phyloP scores from a whole-genome alignment of 2,329 filamentous ascomycete genomes.

The Aspergillus ruber region DNA sequence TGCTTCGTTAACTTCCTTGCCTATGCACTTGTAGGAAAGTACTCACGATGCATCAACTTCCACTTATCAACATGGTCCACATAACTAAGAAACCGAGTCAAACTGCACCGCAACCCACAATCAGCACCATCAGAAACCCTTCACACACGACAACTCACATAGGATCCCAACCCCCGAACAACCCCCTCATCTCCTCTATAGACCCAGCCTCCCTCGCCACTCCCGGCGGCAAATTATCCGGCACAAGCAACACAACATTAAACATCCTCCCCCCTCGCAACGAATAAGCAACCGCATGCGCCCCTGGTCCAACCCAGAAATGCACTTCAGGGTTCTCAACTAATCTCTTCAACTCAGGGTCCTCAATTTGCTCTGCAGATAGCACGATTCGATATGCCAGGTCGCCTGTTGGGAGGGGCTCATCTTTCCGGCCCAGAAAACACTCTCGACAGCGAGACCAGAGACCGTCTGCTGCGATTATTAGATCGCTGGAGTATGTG shows the following conservation, averaged over 20 bases:
- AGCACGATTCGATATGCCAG: conserved; percentile 60
- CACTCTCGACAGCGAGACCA: conserved; percentile 53
- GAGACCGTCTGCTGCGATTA: conserved; percentile 59
- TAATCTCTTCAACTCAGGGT: conserved; percentile 47
- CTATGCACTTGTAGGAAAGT: neutral
- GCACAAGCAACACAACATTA: conserved; percentile 61
- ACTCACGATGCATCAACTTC: conserved; percentile 52
- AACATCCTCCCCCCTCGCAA: conserved; percentile 54
- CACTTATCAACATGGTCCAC: conserved; percentile 61
- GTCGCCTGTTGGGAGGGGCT: conserved; percentile 56
- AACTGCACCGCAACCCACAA: conserved; percentile 5
- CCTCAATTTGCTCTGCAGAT: conserved; percentile 44
- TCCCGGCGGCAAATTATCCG: conserved; percentile 54
- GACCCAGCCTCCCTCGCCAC: conserved; percentile 49
- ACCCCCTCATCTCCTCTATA: conserved; percentile 53
- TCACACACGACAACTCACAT: conserved; percentile 19
- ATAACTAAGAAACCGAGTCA: conserved; percentile 39
- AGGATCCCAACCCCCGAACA: conserved; percentile 62
- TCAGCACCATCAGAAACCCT: neutral
- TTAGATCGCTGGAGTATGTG: conserved; percentile 45
- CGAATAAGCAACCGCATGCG: conserved; percentile 57
- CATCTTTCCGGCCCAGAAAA: conserved; percentile 42
- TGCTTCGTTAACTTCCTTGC: conserved; percentile 8
- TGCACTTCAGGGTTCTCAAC: conserved; percentile 49
- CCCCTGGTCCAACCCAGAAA: conserved; percentile 59